Evolutionary conservation across 305 asterid species (phyloP).

Genomic region (Solanum hybrid): DNA sequence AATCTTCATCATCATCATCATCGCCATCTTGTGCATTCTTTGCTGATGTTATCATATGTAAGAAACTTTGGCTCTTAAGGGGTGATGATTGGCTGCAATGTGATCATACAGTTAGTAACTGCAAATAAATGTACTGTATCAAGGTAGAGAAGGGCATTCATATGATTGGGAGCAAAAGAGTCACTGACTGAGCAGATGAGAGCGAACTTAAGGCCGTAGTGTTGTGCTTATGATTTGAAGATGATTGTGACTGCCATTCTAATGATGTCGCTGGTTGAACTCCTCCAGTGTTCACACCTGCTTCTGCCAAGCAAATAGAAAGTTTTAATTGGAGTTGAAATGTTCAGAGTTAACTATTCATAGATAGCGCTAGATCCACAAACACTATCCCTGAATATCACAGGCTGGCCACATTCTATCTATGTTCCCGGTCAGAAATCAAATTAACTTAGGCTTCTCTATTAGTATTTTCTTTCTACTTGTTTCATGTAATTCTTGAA

Average conservation of each 20-base stretch:
- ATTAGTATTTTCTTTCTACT: neutral
- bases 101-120: neutral
- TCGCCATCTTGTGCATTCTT: slow-evolving; percentile 71
- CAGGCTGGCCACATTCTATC: neutral
- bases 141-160: neutral
- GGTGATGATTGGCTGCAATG: slow-evolving; percentile 58
- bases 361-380: neutral
- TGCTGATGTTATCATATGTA: slow-evolving; percentile 67
- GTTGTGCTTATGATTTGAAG: slow-evolving; percentile 40
- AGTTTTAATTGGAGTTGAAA: neutral
- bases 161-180: slow-evolving; percentile 15
- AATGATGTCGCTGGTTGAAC: slow-evolving; percentile 51
- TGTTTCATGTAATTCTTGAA: neutral
- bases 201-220: slow-evolving; percentile 48
- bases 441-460: neutral
- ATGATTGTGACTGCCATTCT: slow-evolving; percentile 63
- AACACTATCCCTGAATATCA: neutral
- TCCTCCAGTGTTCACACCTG: slow-evolving; percentile 49
- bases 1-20: slow-evolving; percentile 73
- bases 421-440: neutral
- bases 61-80: slow-evolving; percentile 57
- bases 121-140: neutral
- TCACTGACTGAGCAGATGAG: slow-evolving; percentile 72
- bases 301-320: slow-evolving; percentile 30
- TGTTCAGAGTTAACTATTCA: neutral